phyloP scores from a whole-genome alignment of 345 rosid genomes.

The Ceriops decandra region DNA sequence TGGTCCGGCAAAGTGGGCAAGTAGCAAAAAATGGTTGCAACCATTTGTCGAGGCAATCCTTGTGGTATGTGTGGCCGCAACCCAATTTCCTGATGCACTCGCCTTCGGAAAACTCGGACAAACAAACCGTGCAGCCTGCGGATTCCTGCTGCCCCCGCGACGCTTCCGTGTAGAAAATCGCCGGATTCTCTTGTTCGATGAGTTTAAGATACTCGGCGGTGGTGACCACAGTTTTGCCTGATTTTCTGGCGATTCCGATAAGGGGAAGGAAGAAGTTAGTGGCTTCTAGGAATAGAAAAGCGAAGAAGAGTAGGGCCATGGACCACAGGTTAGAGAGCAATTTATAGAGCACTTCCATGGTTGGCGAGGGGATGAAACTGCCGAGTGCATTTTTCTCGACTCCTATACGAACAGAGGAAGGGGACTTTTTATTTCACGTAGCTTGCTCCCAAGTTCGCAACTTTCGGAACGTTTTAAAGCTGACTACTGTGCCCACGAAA shows the following conservation, averaged over 20 bases:
- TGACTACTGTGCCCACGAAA: background rate
- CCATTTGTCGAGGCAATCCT: constrained; percentile 51
- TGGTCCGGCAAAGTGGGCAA: constrained; percentile 52
- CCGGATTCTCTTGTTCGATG: constrained; percentile 39
- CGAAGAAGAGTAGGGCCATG: constrained; percentile 30
- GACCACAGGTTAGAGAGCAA: constrained; percentile 27
- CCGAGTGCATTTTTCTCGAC: background rate
- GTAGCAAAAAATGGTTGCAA: constrained; percentile 36
- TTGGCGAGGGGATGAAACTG: background rate
- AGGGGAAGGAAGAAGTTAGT: constrained; percentile 25
- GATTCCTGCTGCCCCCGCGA: background rate
- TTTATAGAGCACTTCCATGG: constrained; percentile 36
- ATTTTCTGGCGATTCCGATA: constrained; percentile 6
- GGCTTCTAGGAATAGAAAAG: constrained; percentile 29
- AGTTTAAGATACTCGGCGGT: constrained; percentile 31
- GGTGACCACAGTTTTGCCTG: constrained; percentile 14
- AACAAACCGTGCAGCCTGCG: constrained; percentile 39
- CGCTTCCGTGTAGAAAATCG: constrained; percentile 17
- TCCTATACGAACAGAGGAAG: background rate
- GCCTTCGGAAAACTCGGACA: constrained; percentile 39
- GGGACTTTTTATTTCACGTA: background rate
- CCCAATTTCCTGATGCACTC: constrained; percentile 36
- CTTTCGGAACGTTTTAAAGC: background rate
- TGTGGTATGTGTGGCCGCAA: constrained; percentile 49
- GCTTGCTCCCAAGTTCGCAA: no score